phyloP scores from a whole-genome alignment of 2,329 filamentous ascomycete species.

The Colletotrichum tamarilloi region DNA sequence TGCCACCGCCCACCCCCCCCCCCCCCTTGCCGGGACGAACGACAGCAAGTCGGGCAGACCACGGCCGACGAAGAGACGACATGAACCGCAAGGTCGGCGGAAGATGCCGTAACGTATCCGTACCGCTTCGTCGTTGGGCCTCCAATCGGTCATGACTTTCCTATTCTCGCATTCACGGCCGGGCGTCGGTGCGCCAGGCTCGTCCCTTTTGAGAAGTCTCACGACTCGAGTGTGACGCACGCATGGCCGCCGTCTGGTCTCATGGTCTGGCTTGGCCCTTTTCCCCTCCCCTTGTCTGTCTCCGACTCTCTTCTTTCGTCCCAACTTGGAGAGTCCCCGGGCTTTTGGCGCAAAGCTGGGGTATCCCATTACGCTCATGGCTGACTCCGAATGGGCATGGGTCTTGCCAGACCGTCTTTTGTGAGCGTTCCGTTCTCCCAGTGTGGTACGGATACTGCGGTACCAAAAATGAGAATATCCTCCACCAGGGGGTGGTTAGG shows the following conservation, averaged over 20 bases:
- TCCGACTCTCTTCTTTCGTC: conserved; percentile 7
- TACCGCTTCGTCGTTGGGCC: not conserved
- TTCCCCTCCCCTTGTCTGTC: not conserved
- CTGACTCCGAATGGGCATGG: conserved; percentile 12
- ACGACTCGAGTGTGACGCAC: conserved; percentile 24
- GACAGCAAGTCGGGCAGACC: not conserved
- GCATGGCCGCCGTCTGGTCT: conserved; percentile 27
- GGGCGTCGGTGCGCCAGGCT: not conserved
- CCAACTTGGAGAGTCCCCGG: conserved; percentile 17
- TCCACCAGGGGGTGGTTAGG: conserved; percentile 1
- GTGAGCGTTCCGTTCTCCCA: not conserved
- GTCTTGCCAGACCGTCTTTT: conserved; percentile 29
- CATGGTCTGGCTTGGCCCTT: conserved; percentile 16
- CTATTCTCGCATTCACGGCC: not conserved
- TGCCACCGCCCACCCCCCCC: too few species aligned
- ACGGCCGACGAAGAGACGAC: conserved; percentile 25
- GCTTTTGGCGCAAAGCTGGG: conserved; percentile 12
- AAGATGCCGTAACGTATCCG: conserved; percentile 8
- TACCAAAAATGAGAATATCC: conserved; percentile 19
- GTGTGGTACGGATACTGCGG: not conserved
- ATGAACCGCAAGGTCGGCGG: conserved; percentile 23
- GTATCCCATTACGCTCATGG: conserved; percentile 8
- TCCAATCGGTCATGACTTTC: conserved; percentile 18
- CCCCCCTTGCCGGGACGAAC: conserved; percentile 17
- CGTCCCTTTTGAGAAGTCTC: conserved; percentile 5